A percentile compares a stretch with the other conserved stretches of the same genome.
Conservation (phyloP, 345 rosid genomes). For the Lepidium didymum region DNA sequence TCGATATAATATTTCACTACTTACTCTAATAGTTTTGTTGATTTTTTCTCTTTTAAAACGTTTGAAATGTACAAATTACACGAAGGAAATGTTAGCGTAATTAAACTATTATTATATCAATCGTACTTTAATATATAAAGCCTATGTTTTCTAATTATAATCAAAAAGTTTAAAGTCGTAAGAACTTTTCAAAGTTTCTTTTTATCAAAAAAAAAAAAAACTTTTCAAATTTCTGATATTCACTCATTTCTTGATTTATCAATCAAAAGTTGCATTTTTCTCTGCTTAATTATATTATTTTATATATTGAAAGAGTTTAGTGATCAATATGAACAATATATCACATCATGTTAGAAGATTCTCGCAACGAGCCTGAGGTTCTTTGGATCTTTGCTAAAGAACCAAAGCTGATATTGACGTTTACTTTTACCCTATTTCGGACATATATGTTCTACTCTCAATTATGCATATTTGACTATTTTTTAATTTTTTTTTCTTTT, state of each 20-base stretch:
- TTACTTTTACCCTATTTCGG: background rate
- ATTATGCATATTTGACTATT: background rate
- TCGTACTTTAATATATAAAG: background rate
- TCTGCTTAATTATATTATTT: background rate
- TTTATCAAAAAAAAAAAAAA: too few species aligned
- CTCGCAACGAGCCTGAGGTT: constrained; percentile 11
- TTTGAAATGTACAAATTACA: background rate
- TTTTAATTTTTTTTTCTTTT: background rate
- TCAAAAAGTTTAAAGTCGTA: background rate
- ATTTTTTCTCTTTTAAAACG: background rate
- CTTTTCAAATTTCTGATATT: too few species aligned
- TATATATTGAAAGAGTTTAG: background rate
- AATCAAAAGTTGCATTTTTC: background rate
- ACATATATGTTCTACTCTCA: background rate
- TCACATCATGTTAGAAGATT: constrained; percentile 26
- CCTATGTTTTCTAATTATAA: background rate
- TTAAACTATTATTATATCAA: background rate
- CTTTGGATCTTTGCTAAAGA: constrained; percentile 22
- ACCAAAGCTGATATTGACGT: constrained; percentile 13
- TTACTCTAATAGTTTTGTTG: background rate
- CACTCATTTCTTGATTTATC: background rate
- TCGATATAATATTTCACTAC: background rate
- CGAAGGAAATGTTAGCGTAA: background rate
- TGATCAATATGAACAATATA: constrained; percentile 4
- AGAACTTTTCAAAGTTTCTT: background rate